Evolutionary conservation across 352 stramenopile species (phyloP), one percentile per base, ranked within the genome.

Genomic region (Lagenidium giganteum): DNA sequence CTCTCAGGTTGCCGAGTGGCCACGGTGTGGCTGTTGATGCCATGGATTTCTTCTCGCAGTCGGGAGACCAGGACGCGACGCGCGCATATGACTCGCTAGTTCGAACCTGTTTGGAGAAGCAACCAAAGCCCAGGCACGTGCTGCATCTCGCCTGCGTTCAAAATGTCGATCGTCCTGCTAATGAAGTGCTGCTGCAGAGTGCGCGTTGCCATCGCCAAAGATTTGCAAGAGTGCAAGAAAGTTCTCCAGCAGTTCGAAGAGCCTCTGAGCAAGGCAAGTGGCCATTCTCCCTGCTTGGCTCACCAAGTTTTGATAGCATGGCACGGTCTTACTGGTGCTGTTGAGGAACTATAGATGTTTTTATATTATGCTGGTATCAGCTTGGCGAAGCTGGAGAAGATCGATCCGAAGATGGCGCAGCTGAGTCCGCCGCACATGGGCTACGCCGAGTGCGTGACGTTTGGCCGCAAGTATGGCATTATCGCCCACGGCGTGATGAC

Each of bases 401-500:
- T 82, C 12, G 74, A 87, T 23, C 42, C 56, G 0, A 86, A 81
- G 38, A 65, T 73, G 36, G 62, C 61, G 4, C 57, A 64, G 22
- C 49, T 56, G 21, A 72, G 71, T 20, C 70, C 69, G 0, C 24
- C 45, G 2, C 74, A 88, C 36, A 73, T 88, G 69, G 70, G 68
- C 24, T 92, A 92, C 59, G 47, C 57, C 29, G 70, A 89, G 45
- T 71, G 70, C 42, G 57, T 89, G n/a, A 54, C 72, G 28, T 88
- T 83, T 38, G 67, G 65, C 1, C 69, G 76, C 24, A 80, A 70
- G 47, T 92, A 88, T 49, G 79, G 76, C 20, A 60, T 92, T 40
- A 87, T 88, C n/a, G 66, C 71, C 11, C 71, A 83, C 39, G 70
- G 75, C 1, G 75, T 87, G 27, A 50, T 92, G 30, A 89, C 74